A percentile compares a stretch with the other conserved stretches of the same genome.
Conservation (phyloP, 176 grass and related monocot genomes). For the Rhynchospora breviuscula region DNA sequence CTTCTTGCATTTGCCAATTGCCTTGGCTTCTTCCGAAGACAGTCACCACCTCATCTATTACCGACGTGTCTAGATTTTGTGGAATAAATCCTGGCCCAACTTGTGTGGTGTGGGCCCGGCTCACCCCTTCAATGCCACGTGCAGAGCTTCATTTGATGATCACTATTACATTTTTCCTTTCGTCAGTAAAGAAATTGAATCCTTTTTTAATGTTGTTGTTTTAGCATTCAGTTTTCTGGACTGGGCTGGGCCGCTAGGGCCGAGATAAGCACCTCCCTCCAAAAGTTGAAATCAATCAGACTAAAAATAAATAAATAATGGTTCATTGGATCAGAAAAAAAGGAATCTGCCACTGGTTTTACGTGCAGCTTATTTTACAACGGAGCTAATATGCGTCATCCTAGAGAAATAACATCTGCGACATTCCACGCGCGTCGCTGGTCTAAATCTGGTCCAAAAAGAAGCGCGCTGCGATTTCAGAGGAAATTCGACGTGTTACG, state of each 20-base stretch:
- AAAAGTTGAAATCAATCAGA: not conserved
- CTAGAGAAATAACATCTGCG: too few species aligned
- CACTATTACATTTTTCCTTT: not conserved
- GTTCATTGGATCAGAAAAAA: too few species aligned
- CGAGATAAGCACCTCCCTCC: not conserved
- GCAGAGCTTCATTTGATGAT: not conserved
- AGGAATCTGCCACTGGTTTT: too few species aligned
- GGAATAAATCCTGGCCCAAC: constrained; percentile 59
- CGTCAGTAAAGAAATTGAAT: not conserved
- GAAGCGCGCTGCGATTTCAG: too few species aligned
- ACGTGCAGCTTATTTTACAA: too few species aligned
- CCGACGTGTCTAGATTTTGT: constrained; percentile 47
- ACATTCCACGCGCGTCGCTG: too few species aligned
- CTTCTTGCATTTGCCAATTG: constrained; percentile 57
- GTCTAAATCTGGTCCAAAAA: too few species aligned
- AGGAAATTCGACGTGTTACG: too few species aligned
- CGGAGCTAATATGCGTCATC: too few species aligned
- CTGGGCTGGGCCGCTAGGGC: too few species aligned
- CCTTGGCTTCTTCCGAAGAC: constrained; percentile 70
- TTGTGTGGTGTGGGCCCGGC: constrained; percentile 52
- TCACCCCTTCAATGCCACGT: constrained; percentile 38
- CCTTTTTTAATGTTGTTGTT: not conserved
- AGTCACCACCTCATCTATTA: constrained; percentile 56
- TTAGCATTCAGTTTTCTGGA: not conserved
- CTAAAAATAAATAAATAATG: too few species aligned